These are phyloP conservation scores for Ramalina peruviana DNA, from an alignment of 495 filamentous ascomycete genomes.

Conservation along the genomic window DNA sequence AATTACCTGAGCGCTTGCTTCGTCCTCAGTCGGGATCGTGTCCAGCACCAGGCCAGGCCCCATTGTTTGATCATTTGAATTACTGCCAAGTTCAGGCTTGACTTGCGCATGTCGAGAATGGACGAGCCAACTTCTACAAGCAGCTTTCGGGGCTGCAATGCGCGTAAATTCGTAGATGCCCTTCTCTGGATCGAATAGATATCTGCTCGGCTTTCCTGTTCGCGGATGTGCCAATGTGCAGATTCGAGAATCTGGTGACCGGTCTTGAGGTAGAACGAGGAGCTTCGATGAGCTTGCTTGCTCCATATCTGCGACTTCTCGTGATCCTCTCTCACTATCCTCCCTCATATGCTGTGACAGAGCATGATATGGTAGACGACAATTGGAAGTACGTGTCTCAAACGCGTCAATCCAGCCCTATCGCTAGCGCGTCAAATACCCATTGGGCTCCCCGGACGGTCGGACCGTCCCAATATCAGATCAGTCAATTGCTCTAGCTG, in stretches of 20 bases:
- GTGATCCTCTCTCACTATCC: not conserved
- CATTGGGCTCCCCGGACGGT: not conserved
- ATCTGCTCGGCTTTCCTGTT: constrained; percentile 47
- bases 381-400: not conserved
- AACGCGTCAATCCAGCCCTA: not conserved
- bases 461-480: too few relatives aligned
- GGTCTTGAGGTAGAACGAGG: constrained; percentile 64
- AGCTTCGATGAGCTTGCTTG: constrained; percentile 37
- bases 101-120: not conserved
- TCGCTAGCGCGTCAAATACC: not conserved
- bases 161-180: constrained; percentile 83
- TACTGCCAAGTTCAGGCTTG: not conserved
- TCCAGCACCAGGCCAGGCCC: too few relatives aligned
- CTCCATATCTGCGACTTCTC: constrained; percentile 1
- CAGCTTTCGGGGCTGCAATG: constrained; percentile 47
- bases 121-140: constrained; percentile 54
- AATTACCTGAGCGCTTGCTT: constrained; percentile 29
- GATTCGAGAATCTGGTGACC: constrained; percentile 50
- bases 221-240: constrained; percentile 70
- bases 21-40: not conserved
- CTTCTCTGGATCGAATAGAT: constrained; percentile 62
- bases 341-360: constrained; percentile 10
- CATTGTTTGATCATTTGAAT: too few relatives aligned
- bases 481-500: too few relatives aligned
- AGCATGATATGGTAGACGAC: constrained; percentile 1